Percentiles rank a stretch among this genome's conserved stretches.
phyloP scores from a whole-genome alignment of 192 early-diverging fungal species.

The Coemansia sp. region DNA sequence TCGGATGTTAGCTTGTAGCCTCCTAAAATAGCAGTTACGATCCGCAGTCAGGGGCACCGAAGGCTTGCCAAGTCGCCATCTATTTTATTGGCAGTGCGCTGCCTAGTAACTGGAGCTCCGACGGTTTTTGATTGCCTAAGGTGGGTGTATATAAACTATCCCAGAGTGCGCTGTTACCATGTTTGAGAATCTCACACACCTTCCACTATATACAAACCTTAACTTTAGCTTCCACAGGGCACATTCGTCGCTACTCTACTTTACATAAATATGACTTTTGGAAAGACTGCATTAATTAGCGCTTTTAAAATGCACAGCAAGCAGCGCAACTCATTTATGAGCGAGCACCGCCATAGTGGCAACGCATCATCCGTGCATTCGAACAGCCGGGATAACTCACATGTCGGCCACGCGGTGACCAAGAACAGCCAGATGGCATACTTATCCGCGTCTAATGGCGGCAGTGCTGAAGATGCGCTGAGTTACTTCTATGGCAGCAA shows the following conservation, averaged over 20 bases:
- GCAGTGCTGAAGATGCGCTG: not conserved
- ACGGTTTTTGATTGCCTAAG: not conserved
- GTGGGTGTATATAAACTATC: not conserved
- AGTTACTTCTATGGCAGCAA: conserved; percentile 4
- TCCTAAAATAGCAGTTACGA: not conserved
- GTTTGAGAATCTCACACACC: not conserved
- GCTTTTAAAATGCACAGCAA: not conserved
- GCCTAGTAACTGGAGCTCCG: not conserved
- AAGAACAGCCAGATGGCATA: not conserved
- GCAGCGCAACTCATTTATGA: not conserved
- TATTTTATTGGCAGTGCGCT: not conserved
- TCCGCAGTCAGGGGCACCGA: not conserved
- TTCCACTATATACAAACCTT: not conserved
- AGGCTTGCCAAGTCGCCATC: not conserved
- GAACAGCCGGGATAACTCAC: not conserved
- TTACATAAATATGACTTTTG: conserved; percentile 1
- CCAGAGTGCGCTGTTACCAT: not conserved
- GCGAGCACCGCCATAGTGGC: not conserved
- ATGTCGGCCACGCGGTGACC: not conserved
- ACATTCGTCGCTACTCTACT: not conserved
- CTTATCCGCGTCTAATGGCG: not conserved
- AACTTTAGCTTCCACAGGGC: not conserved
- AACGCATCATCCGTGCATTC: not conserved
- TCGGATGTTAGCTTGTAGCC: not conserved
- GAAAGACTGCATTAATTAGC: not conserved